These are phyloP conservation scores for Candolleomyces aberdarensis DNA, from an alignment of 768 basidiomycete genomes.

Conservation along the genomic window DNA sequence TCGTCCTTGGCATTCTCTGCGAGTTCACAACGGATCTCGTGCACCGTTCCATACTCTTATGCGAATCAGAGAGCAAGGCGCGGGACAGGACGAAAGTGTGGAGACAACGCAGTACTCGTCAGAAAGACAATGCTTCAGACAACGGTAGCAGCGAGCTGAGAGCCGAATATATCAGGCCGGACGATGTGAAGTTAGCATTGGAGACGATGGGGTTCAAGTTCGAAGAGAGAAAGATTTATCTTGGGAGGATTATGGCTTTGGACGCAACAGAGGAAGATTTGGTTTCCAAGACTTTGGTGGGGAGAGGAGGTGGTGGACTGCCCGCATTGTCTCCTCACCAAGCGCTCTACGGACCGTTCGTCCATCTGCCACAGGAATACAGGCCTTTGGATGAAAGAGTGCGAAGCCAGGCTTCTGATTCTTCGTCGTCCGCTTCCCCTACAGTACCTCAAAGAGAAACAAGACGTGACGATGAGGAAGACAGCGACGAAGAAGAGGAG, in stretches of 20 bases:
- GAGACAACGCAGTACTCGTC: background rate
- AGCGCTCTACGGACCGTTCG: no score
- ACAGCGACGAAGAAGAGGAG: no score
- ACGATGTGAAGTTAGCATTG: background rate
- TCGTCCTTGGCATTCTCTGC: background rate
- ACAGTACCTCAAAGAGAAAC: no score
- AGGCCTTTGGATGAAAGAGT: no score
- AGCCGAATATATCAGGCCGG: background rate
- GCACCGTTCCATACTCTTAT: background rate
- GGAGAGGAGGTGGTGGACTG: no score
- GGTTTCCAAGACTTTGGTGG: no score
- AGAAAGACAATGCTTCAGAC: background rate
- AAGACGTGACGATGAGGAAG: no score
- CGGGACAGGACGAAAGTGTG: background rate
- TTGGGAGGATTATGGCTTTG: background rate
- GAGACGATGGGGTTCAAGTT: background rate
- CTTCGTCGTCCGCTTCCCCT: no score
- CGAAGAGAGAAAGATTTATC: background rate
- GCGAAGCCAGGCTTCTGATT: no score
- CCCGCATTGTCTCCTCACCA: no score
- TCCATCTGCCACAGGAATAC: no score
- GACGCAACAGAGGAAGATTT: no score
- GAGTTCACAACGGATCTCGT: background rate
- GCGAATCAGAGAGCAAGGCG: background rate
- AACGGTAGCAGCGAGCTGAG: background rate